These are phyloP conservation scores for Scedosporium dehoogii DNA, from an alignment of 2,329 filamentous ascomycete species.

Conservation along the genomic window DNA sequence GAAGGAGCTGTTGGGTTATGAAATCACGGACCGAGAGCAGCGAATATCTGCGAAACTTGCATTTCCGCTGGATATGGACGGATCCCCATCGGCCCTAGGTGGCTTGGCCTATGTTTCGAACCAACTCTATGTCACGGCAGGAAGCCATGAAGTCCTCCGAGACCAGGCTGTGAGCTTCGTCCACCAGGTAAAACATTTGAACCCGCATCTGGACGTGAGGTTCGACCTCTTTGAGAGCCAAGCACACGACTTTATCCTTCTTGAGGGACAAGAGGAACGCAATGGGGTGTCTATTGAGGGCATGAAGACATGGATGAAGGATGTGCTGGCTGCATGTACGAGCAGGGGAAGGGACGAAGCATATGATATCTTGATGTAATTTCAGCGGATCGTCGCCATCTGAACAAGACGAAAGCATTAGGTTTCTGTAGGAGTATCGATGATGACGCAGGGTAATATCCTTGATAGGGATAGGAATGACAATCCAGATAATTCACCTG, in stretches of 20 bases:
- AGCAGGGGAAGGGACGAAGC: too few relatives aligned
- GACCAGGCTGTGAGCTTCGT: slow-evolving; percentile 7
- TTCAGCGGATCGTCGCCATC: too few relatives aligned
- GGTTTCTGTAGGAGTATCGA: too few relatives aligned
- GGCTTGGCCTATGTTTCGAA: slow-evolving; percentile 4
- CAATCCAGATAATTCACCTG: too few relatives aligned
- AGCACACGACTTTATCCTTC: slow-evolving; percentile 10
- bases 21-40: too few relatives aligned
- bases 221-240: slow-evolving; percentile 2
- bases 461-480: too few relatives aligned
- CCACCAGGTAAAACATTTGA: slow-evolving; percentile 6
- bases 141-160: slow-evolving; percentile 10
- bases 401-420: too few relatives aligned
- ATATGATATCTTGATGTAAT: too few relatives aligned
- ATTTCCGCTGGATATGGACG: slow-evolving; percentile 8
- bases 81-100: background rate
- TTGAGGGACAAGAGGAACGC: slow-evolving; percentile 7
- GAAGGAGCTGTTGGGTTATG: background rate
- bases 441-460: too few relatives aligned
- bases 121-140: slow-evolving; percentile 8
- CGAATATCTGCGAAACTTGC: background rate
- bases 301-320: background rate
- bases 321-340: too few relatives aligned
- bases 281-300: slow-evolving; percentile 4
- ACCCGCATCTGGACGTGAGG: slow-evolving; percentile 8